phyloP scores from a whole-genome alignment of 805 yeast genomes.

The Tetrapisispora fleetii region DNA sequence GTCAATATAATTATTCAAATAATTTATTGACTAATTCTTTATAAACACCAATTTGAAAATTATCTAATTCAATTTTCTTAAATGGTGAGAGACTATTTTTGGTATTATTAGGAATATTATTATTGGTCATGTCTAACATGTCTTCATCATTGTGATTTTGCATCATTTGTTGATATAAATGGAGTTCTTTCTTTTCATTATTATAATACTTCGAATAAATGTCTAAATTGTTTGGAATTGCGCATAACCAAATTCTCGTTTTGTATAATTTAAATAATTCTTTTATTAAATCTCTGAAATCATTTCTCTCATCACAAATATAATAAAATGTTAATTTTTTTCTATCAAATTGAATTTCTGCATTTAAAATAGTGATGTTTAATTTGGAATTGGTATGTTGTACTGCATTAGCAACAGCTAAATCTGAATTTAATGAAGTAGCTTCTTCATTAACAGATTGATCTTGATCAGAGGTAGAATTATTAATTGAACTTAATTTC shows the following conservation, averaged over 20 bases:
- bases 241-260: slow-evolving; percentile 78
- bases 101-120: slow-evolving; percentile 4
- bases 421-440: neutral
- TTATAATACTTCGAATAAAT: slow-evolving; percentile 27
- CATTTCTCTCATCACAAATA: slow-evolving; percentile 53
- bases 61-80: slow-evolving; percentile 24
- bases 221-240: slow-evolving; percentile 37
- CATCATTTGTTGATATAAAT: slow-evolving; percentile 29
- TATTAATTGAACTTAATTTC: slow-evolving; percentile 34
- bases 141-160: slow-evolving; percentile 23
- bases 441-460: slow-evolving; percentile 5
- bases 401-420: neutral
- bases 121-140: slow-evolving; percentile 11
- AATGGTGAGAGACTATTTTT: slow-evolving; percentile 20
- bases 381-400: slow-evolving; percentile 20
- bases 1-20: slow-evolving; percentile 8
- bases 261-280: slow-evolving; percentile 68
- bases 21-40: slow-evolving; percentile 25
- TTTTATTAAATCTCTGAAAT: slow-evolving; percentile 62
- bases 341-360: slow-evolving; percentile 76
- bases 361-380: slow-evolving; percentile 54
- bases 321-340: slow-evolving; percentile 69
- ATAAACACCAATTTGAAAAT: slow-evolving; percentile 31
- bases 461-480: slow-evolving; percentile 5
- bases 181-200: slow-evolving; percentile 22